Base-by-base conservation (phyloP, 2,329 filamentous ascomycete species). In the Cladosporium sp. region DNA sequence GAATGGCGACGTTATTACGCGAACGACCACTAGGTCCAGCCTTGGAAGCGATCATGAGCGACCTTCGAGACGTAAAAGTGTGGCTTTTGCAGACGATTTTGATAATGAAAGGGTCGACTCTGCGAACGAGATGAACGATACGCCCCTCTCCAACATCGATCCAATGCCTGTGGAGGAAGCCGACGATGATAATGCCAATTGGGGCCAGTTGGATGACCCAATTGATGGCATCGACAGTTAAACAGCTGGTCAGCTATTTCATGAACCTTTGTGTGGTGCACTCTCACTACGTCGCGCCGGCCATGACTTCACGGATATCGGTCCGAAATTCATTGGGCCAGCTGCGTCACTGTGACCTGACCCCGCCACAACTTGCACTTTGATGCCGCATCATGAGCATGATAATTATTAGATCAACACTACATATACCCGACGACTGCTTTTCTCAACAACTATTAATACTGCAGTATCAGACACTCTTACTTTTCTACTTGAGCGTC, bases 1-100 rank as follows among this genome's bases (percentile, higher is more conserved):
- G 94, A 86, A 81, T 66, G 94, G 94, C 22, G 94, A 97, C 73
- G 89, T 97, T 17, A 74, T 56, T 7, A 3, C 34, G n/a, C 54
- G 42, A 19, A 56, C 43, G 4, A 17, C 42, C 36, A 38, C 9
- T 19, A 28, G 54, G 20, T 56, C 54, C 12, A 56, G 42, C 30
- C 34, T 22, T 97, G 45, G 86, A 88, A 70, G 77, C 80, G 17
- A 60, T 19, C 47, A 50, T 20, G 61, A 59, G 25, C 57, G 63
- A 30, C 61, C 60, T 37, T 58, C 63, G 11, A 66, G 66, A 42
- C 60, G 69, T 38, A 69, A 69, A 60, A 71, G 69, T 39, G 66
- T 69, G 45, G 66, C 66, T 3, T 70, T 67, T 64, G 64, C 66
- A 57, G 65, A 72, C 61, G 60, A 69, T 58, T 34, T 70, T 60